Evolutionary conservation across 306 rosid genomes (phyloP).

Genomic region (Pyrus pyrifolia): DNA sequence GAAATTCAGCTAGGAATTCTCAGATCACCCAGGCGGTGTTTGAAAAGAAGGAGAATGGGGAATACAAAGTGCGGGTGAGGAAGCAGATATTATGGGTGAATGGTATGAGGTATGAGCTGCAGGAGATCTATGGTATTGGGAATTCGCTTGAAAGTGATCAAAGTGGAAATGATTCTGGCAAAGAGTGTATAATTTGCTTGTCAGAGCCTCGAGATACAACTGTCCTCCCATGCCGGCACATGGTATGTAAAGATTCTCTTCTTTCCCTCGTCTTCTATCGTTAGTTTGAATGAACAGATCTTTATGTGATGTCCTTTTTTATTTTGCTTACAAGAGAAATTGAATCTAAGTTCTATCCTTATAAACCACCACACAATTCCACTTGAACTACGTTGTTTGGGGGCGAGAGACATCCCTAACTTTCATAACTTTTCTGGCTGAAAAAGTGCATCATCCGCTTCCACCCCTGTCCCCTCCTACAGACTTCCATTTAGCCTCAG

Average conservation of each 20-base stretch:
- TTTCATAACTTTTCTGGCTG: neutral
- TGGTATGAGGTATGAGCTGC: slow-evolving; percentile 39
- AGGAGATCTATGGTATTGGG: slow-evolving; percentile 46
- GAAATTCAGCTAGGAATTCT: slow-evolving; percentile 22
- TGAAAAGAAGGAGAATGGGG: slow-evolving; percentile 34
- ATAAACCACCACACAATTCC: neutral
- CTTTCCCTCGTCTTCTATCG: neutral
- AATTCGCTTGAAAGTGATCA: slow-evolving; percentile 30
- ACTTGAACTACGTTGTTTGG: neutral
- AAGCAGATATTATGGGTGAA: slow-evolving; percentile 46
- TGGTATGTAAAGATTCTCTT: slow-evolving; percentile 21
- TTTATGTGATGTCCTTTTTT: neutral
- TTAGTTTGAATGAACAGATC: neutral
- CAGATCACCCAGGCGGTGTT: slow-evolving; percentile 44
- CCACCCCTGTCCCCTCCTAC: neutral
- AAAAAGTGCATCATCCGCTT: neutral
- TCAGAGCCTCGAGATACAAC: slow-evolving; percentile 47
- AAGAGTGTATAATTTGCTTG: slow-evolving; percentile 46
- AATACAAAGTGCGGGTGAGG: slow-evolving; percentile 34
- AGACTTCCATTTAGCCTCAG: neutral
- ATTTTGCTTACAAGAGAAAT: neutral
- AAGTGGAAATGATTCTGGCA: slow-evolving; percentile 29
- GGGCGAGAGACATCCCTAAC: neutral
- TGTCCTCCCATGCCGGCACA: slow-evolving; percentile 52
- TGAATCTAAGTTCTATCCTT: neutral